phyloP scores from a whole-genome alignment of 2,329 filamentous ascomycete genomes.

The Phyllosticta citrichinensis region DNA sequence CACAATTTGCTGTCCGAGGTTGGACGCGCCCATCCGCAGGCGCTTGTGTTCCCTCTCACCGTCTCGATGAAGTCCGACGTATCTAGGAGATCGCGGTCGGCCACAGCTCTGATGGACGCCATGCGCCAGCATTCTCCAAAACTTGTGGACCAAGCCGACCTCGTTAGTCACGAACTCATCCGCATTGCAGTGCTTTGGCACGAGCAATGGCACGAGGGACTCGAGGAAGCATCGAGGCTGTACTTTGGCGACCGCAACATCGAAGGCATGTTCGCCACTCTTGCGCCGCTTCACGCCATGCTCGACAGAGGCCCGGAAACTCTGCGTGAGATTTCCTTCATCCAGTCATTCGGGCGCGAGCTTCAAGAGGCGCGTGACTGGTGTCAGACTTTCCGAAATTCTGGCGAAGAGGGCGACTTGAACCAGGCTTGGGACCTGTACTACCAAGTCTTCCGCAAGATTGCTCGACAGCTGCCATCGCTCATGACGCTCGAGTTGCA shows the following conservation, averaged over 20 bases:
- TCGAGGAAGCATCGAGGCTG: constrained; percentile 90
- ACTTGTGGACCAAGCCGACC: constrained; percentile 88
- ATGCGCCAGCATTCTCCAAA: constrained; percentile 91
- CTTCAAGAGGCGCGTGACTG: constrained; percentile 91
- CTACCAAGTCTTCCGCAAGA: constrained; percentile 95
- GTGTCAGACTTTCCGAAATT: constrained; percentile 83
- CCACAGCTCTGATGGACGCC: constrained; percentile 90
- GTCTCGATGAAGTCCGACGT: constrained; percentile 97
- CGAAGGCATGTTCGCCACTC: constrained; percentile 87
- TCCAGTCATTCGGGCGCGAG: constrained; percentile 92
- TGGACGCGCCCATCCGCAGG: constrained; percentile 88
- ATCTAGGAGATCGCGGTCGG: constrained; percentile 73
- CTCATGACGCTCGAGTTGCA: constrained; percentile 87
- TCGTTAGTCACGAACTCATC: constrained; percentile 93
- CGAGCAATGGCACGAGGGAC: constrained; percentile 95
- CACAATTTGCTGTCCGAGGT: constrained; percentile 89
- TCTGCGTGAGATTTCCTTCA: constrained; percentile 89
- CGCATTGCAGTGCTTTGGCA: constrained; percentile 97
- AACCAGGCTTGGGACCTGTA: constrained; percentile 99
- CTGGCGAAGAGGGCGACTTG: constrained; percentile 83
- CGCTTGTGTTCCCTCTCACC: constrained; percentile 90
- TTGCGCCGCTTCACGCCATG: constrained; percentile 84
- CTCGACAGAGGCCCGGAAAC: constrained; percentile 88
- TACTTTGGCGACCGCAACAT: constrained; percentile 98
- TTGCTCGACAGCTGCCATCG: constrained; percentile 85